A percentile compares a stretch with the other conserved stretches of the same genome.
phyloP scores from a whole-genome alignment of 495 filamentous ascomycete species.

The Hypoxylon perforatum region DNA sequence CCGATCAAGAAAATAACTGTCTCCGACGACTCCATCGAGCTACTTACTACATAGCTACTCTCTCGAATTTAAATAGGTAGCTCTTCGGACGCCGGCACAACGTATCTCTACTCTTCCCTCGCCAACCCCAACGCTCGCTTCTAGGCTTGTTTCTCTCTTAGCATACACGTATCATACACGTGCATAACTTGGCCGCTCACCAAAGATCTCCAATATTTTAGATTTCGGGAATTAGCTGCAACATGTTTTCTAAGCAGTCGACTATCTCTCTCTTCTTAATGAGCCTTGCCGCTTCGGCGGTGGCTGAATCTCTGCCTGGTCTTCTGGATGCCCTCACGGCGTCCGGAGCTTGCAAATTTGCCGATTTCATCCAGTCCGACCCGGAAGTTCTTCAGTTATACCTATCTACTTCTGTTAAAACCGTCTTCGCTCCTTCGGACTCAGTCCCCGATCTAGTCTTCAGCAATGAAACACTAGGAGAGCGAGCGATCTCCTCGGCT shows the following conservation, averaged over 20 bases:
- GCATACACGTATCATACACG: background rate
- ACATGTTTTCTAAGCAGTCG: conserved; percentile 4
- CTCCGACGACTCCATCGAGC: background rate
- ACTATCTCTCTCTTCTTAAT: conserved; percentile 5
- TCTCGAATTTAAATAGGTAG: conserved; percentile 21
- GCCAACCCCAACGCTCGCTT: conserved; percentile 5
- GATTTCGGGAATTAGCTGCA: conserved; percentile 4
- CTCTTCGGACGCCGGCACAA: background rate
- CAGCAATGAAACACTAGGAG: background rate
- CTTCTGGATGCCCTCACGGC: conserved; percentile 34
- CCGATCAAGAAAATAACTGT: background rate
- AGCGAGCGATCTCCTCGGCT: conserved; percentile 8
- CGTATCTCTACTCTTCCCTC: background rate
- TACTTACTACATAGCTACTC: background rate
- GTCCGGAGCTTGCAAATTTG: conserved; percentile 46
- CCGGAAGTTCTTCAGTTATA: conserved; percentile 40
- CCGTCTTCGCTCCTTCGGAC: conserved; percentile 49
- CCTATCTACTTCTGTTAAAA: conserved; percentile 40
- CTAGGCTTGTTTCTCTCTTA: background rate
- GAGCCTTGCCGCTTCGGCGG: conserved; percentile 6
- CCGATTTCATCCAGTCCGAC: conserved; percentile 43
- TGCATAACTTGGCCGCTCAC: too few species aligned
- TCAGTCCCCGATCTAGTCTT: conserved; percentile 15
- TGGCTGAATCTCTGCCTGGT: conserved; percentile 8
- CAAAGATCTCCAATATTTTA: background rate